These are phyloP conservation scores for Lipomyces oligophaga DNA, from an alignment of 805 yeast species.

Conservation along the genomic window DNA sequence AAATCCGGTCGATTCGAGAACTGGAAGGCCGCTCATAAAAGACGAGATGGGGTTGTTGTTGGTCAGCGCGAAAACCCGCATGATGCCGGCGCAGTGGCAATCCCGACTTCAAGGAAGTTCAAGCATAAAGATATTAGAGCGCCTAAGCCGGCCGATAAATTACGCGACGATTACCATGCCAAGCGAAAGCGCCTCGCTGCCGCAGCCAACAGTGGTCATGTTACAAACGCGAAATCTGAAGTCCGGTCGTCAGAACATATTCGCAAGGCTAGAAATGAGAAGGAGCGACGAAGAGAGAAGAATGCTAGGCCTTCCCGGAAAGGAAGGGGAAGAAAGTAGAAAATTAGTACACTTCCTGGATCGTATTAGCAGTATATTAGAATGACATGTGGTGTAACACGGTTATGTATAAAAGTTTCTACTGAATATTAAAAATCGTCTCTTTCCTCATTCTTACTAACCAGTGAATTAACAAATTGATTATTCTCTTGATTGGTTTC, in stretches of 20 bases:
- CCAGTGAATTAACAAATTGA: no score
- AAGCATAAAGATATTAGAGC: slow-evolving; percentile 72
- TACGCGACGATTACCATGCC: slow-evolving; percentile 75
- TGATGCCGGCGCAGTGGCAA: slow-evolving; percentile 27
- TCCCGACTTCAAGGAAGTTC: slow-evolving; percentile 40
- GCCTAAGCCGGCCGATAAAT: slow-evolving; percentile 87
- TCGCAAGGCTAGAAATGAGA: slow-evolving; percentile 64
- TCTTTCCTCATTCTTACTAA: no score
- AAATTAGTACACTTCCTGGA: no score
- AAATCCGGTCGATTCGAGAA: slow-evolving; percentile 87
- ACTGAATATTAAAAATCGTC: no score
- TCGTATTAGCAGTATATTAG: no score
- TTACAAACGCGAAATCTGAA: slow-evolving; percentile 47
- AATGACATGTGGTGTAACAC: no score
- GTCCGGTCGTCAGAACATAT: slow-evolving; percentile 68
- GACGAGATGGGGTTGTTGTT: slow-evolving; percentile 33
- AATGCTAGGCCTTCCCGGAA: slow-evolving; percentile 71
- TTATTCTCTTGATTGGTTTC: no score
- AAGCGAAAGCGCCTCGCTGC: slow-evolving; percentile 78
- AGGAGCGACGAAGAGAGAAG: slow-evolving; percentile 75
- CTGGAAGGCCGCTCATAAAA: slow-evolving; percentile 55
- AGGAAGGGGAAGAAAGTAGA: not conserved
- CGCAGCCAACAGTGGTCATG: slow-evolving; percentile 69
- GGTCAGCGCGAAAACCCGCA: slow-evolving; percentile 38
- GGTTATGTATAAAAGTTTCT: no score